phyloP scores from a whole-genome alignment of 371 early-diverging fungal species.

The Rhizomucor pusillus region DNA sequence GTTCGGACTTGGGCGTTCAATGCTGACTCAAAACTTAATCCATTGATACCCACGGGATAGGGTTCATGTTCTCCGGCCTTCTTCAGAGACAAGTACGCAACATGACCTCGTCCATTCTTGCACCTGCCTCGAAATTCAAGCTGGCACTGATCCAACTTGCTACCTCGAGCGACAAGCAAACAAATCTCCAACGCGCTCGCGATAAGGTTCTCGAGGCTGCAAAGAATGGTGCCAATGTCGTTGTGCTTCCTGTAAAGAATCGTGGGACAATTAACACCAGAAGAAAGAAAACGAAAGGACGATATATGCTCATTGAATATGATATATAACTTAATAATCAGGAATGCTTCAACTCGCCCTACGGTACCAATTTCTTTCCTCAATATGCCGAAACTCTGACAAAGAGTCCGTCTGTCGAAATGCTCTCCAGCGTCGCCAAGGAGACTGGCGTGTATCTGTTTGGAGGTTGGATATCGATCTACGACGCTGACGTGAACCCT shows the following conservation, averaged over 20 bases:
- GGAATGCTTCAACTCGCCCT: conserved; percentile 97
- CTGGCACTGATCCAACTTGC: conserved; percentile 80
- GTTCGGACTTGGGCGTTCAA: no score
- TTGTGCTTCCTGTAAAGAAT: conserved; percentile 81
- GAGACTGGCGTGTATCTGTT: conserved; percentile 19
- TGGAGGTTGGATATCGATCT: neutral
- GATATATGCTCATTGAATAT: neutral
- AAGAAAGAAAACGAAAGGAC: no score
- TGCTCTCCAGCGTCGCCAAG: conserved; percentile 81
- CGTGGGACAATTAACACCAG: no score
- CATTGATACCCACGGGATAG: neutral
- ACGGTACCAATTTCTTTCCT: conserved; percentile 86
- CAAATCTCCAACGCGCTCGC: conserved; percentile 79
- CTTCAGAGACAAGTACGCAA: conserved; percentile 6
- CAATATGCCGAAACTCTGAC: conserved; percentile 72
- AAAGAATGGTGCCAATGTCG: conserved; percentile 73
- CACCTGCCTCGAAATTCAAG: conserved; percentile 50
- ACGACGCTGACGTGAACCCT: no score
- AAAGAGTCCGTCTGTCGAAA: conserved; percentile 54
- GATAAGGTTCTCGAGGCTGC: conserved; percentile 81
- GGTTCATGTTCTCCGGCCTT: neutral
- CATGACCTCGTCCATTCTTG: conserved; percentile 21
- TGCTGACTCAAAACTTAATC: no score
- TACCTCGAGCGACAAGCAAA: conserved; percentile 67
- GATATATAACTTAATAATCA: conserved; percentile 11